Evolutionary conservation across 371 early-diverging fungal species (phyloP), one percentile per base, ranked within the genome.

Genomic region (Thermomucor indicae-seudaticae): DNA sequence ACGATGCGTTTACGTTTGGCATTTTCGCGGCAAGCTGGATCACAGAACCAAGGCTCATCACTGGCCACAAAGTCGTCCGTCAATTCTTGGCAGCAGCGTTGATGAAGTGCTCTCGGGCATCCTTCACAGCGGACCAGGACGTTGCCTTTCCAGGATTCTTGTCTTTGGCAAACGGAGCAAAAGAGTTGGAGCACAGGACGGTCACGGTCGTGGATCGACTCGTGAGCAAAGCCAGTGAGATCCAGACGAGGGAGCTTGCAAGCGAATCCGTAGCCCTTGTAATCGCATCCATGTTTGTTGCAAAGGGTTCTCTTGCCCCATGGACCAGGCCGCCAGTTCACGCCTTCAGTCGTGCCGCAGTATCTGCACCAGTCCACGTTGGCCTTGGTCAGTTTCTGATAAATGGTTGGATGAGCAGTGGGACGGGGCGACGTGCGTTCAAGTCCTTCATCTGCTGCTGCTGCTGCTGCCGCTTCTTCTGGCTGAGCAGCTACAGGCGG

Each of bases 221-320:
- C 94, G 45, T 79, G 75, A 0, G 65, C 69, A 59, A 89, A 94
- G 43, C 75, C 80, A 27, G 86, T 84, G 55, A 94, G 70, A 58
- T 94, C 89, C 23, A 92, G 75, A 27, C 93, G 85, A 32, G 92
- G 90, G 57, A 88, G 70, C 56, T 90, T 92, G 67, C 89, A 90
- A 6, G 90, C 90, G 60, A 92, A 92, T 20, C 94, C 93, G 49
- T 92, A 94, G 19, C 94, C 94, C 67, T 92, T 91, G 67, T 91
- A 94, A 73, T 92, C 92, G 62, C 94, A 93, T 37, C 94, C 94
- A 62, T 93, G 94, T 67, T 93, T 92, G 70, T 93, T 93, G 88
- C 94, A 93, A 46, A 93, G 77, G 2, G 94, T 92, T 41, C 92
- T 85, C 70, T 92, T 91, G 28, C 94, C 94, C 94, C 94, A 93